Evolutionary conservation across 176 grass and related monocot genomes (phyloP), one percentile per base, ranked within the genome.

Genomic region (Saccharum spontaneum): DNA sequence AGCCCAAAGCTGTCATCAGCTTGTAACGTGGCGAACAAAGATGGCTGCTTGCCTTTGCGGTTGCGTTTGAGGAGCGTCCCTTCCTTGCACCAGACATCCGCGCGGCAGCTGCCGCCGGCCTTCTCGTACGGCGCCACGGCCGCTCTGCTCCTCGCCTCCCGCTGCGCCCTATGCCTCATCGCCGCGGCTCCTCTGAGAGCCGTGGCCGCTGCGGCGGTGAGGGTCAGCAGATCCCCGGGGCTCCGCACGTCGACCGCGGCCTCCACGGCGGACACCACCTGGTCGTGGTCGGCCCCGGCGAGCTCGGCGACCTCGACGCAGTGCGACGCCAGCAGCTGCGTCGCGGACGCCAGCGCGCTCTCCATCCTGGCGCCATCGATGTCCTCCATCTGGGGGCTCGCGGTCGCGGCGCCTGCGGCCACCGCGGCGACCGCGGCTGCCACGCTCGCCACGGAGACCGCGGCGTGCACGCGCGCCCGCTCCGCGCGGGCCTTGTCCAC

Each of bases 221-320:
- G 94, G 37, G 96, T 98, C 91, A 92, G 72, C 40, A 98, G 92
- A 69, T 98, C 93, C 2, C 96, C 93, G 12, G 96, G 83, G 71
- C 89, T 89, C 78, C 81, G 87, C 17, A 94, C 77, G 59, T 95
- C 96, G 15, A 95, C 89, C 0, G 93, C 96, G 48, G 88, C 87
- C 65, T 91, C 91, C 54, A 98, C 81, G 5, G 96, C 91, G 33
- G 89, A 83, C 1, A 87, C 76, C 50, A 98, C 87, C 75, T 90
- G 96, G 78, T 90, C 93, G 50, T 87, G 96, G 75, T 89, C 79
- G 49, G 93, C 91, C 7, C 93, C 96, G 1, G 89, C 71, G 37
- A 93, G 87, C 87, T 94, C 91, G 41, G 96, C 96, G 49, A 92
- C 72, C 91, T 95, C 96, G 69, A 95, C 79, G 87, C 91, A 95